Evolutionary conservation across 805 yeast genomes (phyloP), one percentile per base, ranked within the genome.

Genomic region (Cyberlindnera maritima): DNA sequence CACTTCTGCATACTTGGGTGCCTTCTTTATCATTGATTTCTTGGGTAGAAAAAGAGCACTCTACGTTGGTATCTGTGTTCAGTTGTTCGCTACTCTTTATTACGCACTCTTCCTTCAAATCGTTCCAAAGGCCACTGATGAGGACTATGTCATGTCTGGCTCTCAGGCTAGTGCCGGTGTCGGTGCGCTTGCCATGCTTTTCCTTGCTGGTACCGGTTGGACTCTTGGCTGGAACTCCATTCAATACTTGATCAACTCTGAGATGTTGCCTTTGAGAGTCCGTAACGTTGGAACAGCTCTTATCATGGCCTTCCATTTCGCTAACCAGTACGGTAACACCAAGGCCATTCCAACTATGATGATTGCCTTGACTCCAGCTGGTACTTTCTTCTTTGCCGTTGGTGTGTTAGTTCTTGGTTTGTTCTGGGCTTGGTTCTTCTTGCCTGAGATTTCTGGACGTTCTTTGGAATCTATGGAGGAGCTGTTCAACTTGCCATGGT

Each of bases 161-260:
- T 57, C 71, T 3, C 60, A 70, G 47, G 46, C 51, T 18, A 52
- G 55, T 5, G 80, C 80, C 2, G 67, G 76, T 31, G 60, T 65
- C 41, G 78, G 68, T 41, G 83, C 82, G 9, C 60, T 79, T 54
- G 80, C 80, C 1, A 70, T 77, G 40, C 55, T 79, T 21, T 78
- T 66, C 54, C 53, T 78, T 32, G 66, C 71, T 26, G 83, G 83
- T 53, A 66, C 70, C 18, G 82, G 81, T 31, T 79, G 83, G 84
- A 74, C 80, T 29, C 59, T 79, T 62, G 83, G 83, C 29, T 79
- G 77, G 73, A 79, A 79, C 62, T 66, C 79, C 0, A 66, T 77
- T 40, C 83, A 79, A 58, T 79, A 78, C 57, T 66, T 79, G 53
- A 63, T 79, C 54, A 77, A 77, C 48, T 70, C 83, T 4, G 84